Percentiles rank a stretch among this genome's conserved stretches.
phyloP scores from a whole-genome alignment of 2,329 filamentous ascomycete genomes.

The Phyllosticta paracitricarpa region DNA sequence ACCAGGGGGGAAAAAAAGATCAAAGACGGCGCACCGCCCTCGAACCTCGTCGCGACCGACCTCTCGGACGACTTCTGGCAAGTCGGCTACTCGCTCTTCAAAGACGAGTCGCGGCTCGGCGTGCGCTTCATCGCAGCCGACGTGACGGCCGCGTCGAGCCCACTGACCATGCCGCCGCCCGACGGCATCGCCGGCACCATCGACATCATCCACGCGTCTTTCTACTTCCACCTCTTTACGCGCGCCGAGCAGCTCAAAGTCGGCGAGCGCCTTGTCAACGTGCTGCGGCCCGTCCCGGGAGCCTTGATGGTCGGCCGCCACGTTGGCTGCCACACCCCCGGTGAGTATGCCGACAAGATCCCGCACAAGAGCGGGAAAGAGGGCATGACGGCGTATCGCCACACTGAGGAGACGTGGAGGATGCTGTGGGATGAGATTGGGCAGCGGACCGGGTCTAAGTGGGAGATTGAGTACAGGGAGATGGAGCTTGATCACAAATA shows the following conservation, averaged over 20 bases:
- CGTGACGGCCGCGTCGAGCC: slow-evolving; percentile 17
- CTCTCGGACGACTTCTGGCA: slow-evolving; percentile 38
- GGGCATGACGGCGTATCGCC: slow-evolving; percentile 15
- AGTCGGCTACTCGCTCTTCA: slow-evolving; percentile 37
- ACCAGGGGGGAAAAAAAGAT: background rate
- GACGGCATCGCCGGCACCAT: slow-evolving; percentile 20
- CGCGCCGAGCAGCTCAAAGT: slow-evolving; percentile 24
- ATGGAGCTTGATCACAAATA: background rate
- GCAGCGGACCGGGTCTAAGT: slow-evolving; percentile 16
- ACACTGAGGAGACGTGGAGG: slow-evolving; percentile 25
- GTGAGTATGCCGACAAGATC: background rate
- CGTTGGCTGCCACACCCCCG: slow-evolving; percentile 27
- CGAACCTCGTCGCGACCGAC: slow-evolving; percentile 32
- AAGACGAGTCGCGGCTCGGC: slow-evolving; percentile 30
- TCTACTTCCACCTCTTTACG: slow-evolving; percentile 34
- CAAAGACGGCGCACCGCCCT: slow-evolving; percentile 28
- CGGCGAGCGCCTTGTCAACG: slow-evolving; percentile 22
- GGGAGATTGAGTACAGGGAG: background rate
- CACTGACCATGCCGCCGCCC: slow-evolving; percentile 11
- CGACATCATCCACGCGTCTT: slow-evolving; percentile 31
- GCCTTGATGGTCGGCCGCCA: slow-evolving; percentile 45
- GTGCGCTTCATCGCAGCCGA: slow-evolving; percentile 42
- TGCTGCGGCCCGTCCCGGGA: slow-evolving; percentile 30
- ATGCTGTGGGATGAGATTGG: slow-evolving; percentile 32
- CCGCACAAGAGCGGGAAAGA: background rate